These are phyloP conservation scores for Sutorius australiensis DNA, from an alignment of 768 basidiomycete genomes.

Conservation along the genomic window DNA sequence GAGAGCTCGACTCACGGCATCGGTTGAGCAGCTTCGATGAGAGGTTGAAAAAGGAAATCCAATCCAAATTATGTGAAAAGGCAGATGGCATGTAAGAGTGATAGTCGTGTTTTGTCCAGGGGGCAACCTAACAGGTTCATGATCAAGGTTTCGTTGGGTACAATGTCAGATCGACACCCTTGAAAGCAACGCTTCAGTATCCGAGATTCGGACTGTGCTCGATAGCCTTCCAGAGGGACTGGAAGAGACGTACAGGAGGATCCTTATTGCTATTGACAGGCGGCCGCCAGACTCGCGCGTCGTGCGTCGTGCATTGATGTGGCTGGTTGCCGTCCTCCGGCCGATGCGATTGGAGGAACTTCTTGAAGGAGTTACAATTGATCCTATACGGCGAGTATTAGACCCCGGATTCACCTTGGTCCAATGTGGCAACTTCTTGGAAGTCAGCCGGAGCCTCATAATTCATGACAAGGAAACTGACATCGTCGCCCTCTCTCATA, in stretches of 20 bases:
- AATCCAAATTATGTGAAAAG: neutral
- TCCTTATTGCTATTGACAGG: conserved; percentile 10
- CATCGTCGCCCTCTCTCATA: conserved; percentile 9
- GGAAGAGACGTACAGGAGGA: conserved; percentile 23
- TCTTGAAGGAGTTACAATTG: conserved; percentile 6
- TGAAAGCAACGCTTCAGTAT: neutral
- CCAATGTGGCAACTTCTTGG: neutral
- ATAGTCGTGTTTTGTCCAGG: neutral
- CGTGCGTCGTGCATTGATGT: conserved; percentile 7
- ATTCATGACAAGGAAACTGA: conserved; percentile 10
- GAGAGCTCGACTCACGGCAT: conserved; percentile 7
- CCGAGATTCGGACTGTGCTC: conserved; percentile 1
- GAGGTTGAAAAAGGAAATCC: conserved; percentile 9
- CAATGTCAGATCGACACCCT: conserved; percentile 16
- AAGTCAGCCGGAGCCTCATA: conserved; percentile 5
- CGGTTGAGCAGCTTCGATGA: conserved; percentile 1
- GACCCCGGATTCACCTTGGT: neutral
- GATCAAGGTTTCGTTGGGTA: conserved; percentile 15
- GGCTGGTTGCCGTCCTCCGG: conserved; percentile 8
- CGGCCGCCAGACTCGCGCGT: neutral
- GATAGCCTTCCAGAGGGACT: conserved; percentile 13
- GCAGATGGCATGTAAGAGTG: conserved; percentile 21
- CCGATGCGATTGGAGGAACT: conserved; percentile 11
- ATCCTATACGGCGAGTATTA: neutral
- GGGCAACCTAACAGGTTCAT: neutral